A percentile compares a stretch with the other conserved stretches of the same genome.
phyloP scores from a whole-genome alignment of 306 rosid genomes.

The Pterocarpus santalinus region DNA sequence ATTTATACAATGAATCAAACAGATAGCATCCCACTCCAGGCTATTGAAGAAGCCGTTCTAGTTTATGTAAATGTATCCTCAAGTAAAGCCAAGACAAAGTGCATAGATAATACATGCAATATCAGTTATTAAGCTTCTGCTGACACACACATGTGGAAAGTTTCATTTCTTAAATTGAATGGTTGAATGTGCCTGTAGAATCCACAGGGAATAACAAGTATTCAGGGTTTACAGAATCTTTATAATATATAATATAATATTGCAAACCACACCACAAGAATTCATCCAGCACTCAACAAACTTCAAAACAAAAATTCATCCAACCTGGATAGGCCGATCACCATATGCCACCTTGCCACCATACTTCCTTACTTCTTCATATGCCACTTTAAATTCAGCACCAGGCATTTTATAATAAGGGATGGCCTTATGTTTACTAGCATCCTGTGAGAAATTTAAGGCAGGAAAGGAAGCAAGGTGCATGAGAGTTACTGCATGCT shows the following conservation, averaged over 20 bases:
- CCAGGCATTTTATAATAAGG: background rate
- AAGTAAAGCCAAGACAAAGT: too few species aligned
- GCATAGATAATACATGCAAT: too few species aligned
- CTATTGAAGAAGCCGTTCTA: too few species aligned
- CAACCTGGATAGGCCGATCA: constrained; percentile 71
- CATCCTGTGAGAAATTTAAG: constrained; percentile 42
- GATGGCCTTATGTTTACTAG: background rate
- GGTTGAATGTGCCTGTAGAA: too few species aligned
- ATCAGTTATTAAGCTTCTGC: too few species aligned
- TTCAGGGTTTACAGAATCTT: too few species aligned
- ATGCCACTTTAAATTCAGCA: constrained; percentile 68
- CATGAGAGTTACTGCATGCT: background rate
- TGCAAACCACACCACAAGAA: background rate
- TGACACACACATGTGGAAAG: too few species aligned
- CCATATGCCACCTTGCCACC: constrained; percentile 74
- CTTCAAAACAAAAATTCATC: background rate
- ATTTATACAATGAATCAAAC: too few species aligned
- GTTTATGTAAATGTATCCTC: too few species aligned
- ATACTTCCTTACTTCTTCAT: constrained; percentile 74
- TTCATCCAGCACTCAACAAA: constrained; percentile 6
- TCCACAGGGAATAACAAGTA: too few species aligned
- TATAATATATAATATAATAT: background rate
- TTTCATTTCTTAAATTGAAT: too few species aligned
- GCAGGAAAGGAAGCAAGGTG: background rate
- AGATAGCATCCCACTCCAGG: too few species aligned